Conservation (phyloP, 2,329 filamentous ascomycete genomes). For the Ophiosphaerella herpotricha region DNA sequence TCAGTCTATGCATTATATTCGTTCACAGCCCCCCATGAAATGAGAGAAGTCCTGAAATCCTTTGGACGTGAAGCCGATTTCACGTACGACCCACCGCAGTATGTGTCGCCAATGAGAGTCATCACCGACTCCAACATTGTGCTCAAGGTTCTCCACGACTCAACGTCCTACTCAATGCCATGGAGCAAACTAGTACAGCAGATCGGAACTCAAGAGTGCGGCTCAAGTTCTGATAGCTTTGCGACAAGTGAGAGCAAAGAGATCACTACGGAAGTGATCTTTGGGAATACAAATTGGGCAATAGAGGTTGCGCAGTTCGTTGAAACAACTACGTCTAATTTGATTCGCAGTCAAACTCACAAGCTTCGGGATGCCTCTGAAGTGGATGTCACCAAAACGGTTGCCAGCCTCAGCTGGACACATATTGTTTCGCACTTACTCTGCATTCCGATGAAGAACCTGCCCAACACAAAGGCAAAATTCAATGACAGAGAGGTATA, state of each 20-base stretch:
- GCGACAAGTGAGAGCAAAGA: conserved; percentile 17
- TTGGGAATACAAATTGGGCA: conserved; percentile 16
- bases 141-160: conserved; percentile 27
- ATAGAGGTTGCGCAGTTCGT: conserved; percentile 25
- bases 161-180: conserved; percentile 35
- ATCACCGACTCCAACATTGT: conserved; percentile 28
- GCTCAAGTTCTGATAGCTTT: conserved; percentile 21
- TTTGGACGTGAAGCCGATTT: conserved; percentile 19
- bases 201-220: conserved; percentile 28
- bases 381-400: conserved; percentile 33
- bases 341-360: conserved; percentile 35
- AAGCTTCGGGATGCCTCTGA: conserved; percentile 38
- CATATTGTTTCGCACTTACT: conserved; percentile 35
- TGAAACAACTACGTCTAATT: conserved; percentile 22
- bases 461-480: conserved; percentile 17
- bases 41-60: conserved; percentile 18
- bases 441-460: conserved; percentile 28
- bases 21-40: conserved; percentile 27
- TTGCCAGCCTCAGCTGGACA: conserved; percentile 37
- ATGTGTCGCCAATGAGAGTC: conserved; percentile 9
- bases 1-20: conserved; percentile 36
- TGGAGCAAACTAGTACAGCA: conserved; percentile 31
- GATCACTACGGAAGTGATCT: conserved; percentile 11
- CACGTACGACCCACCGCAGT: conserved; percentile 26
- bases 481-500: conserved; percentile 31